A percentile compares a stretch with the other conserved stretches of the same genome.
phyloP scores from a whole-genome alignment of 768 basidiomycete genomes.

The Pisolithus albus region DNA sequence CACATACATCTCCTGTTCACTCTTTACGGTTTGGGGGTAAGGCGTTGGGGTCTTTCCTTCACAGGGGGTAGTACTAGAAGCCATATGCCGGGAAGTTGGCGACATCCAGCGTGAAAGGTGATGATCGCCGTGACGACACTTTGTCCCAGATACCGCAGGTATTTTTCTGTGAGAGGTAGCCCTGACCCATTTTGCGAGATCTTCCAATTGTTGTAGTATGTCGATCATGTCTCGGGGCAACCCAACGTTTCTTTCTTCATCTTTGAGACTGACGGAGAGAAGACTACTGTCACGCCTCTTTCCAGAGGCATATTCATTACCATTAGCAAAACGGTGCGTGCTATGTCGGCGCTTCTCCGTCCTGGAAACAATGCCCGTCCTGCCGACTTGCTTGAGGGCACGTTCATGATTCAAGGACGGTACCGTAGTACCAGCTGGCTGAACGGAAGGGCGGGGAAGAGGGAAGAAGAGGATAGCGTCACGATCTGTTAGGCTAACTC shows the following conservation, averaged over 20 bases:
- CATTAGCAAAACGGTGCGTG: constrained; percentile 10
- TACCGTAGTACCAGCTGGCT: no score
- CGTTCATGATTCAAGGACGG: not conserved
- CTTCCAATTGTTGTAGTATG: constrained; percentile 20
- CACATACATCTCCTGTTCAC: no score
- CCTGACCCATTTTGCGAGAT: constrained; percentile 22
- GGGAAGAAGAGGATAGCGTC: no score
- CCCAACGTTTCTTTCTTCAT: constrained; percentile 6
- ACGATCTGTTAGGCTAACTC: no score
- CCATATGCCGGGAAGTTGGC: not conserved
- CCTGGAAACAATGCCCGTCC: constrained; percentile 11
- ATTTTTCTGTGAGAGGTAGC: constrained; percentile 10
- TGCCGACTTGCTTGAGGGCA: constrained; percentile 15
- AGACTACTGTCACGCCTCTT: not conserved
- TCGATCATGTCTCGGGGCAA: constrained; percentile 24
- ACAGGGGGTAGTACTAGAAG: not conserved
- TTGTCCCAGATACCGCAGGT: not conserved
- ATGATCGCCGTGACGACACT: not conserved
- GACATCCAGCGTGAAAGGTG: not conserved
- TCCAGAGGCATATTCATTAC: not conserved
- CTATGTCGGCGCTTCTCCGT: constrained; percentile 9
- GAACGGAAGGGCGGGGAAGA: no score
- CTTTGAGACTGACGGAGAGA: not conserved
- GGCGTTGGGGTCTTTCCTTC: no score
- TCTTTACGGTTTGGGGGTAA: no score